Evolutionary conservation across 257 asterid species (phyloP).

Genomic region (Ajuga chamaepitys): DNA sequence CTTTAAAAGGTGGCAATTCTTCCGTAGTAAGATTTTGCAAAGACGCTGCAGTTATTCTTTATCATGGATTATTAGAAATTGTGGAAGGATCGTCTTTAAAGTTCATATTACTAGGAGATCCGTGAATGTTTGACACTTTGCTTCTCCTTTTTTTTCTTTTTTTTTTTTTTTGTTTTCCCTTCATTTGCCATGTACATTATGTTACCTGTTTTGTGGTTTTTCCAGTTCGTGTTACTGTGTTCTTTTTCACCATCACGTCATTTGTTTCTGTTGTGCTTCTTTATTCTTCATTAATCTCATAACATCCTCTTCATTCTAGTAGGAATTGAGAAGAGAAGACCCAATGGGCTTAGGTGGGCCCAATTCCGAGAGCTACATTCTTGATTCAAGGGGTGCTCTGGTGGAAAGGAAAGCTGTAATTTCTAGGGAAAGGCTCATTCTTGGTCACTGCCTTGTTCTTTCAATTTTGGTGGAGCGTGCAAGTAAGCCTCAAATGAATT

Average conservation of each 20-base stretch:
- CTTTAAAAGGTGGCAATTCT: no score
- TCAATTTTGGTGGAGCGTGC: constrained; percentile 74
- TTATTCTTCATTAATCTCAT: not conserved
- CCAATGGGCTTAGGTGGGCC: constrained; percentile 93
- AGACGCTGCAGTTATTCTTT: no score
- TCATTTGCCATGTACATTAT: no score
- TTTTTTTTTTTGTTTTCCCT: no score
- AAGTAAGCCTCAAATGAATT: constrained; percentile 39
- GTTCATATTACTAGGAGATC: no score
- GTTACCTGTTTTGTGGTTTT: not conserved
- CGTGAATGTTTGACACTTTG: no score
- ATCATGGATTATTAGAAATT: no score
- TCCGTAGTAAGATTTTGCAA: no score
- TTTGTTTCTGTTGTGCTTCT: not conserved
- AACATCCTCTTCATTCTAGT: constrained; percentile 14
- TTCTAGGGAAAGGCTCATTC: constrained; percentile 82
- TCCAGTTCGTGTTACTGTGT: not conserved
- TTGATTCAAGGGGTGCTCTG: constrained; percentile 85
- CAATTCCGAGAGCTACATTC: constrained; percentile 67
- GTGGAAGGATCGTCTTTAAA: no score
- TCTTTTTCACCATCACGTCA: not conserved
- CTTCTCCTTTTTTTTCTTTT: no score
- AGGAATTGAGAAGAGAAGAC: constrained; percentile 94
- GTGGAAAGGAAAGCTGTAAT: constrained; percentile 91
- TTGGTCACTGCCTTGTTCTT: constrained; percentile 94